These are phyloP conservation scores for Cryptococcus deneoformans DNA, from an alignment of 1,284 basidiomycete species.

Conservation along the genomic window DNA sequence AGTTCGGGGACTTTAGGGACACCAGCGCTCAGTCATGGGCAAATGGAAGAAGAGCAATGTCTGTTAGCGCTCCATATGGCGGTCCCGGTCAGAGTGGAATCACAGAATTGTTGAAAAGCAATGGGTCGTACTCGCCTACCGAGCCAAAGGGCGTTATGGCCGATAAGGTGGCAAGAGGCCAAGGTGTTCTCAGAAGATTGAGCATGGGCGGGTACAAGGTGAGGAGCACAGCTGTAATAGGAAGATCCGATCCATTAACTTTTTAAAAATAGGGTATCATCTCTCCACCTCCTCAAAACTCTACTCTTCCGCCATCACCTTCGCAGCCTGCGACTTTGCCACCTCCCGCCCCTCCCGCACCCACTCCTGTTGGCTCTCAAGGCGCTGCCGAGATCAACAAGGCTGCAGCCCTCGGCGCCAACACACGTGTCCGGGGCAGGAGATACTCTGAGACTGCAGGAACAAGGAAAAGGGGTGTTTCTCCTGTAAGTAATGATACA, in stretches of 20 bases:
- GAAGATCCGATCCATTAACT: not conserved
- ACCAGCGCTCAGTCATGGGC: constrained; percentile 29
- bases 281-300: constrained; percentile 13
- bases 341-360: constrained; percentile 4
- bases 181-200: constrained; percentile 41
- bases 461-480: constrained; percentile 42
- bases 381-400: constrained; percentile 11
- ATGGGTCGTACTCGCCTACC: constrained; percentile 8
- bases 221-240: constrained; percentile 4
- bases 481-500: constrained; percentile 33
- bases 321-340: not conserved
- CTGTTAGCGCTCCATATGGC: constrained; percentile 15
- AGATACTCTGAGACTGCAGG: constrained; percentile 32
- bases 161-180: constrained; percentile 41
- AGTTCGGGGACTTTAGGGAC: constrained; percentile 40
- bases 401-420: constrained; percentile 13
- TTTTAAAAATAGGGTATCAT: not conserved
- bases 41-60: constrained; percentile 29
- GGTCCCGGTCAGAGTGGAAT: constrained; percentile 14
- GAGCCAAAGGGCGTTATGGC: constrained; percentile 16
- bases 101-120: constrained; percentile 16
- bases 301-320: constrained; percentile 11
- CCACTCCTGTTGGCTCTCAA: constrained; percentile 2
- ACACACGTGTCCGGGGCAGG: constrained; percentile 14
- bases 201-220: constrained; percentile 34